Conservation (phyloP, 2,329 filamentous ascomycete genomes). For the Monosporascus sp. region DNA sequence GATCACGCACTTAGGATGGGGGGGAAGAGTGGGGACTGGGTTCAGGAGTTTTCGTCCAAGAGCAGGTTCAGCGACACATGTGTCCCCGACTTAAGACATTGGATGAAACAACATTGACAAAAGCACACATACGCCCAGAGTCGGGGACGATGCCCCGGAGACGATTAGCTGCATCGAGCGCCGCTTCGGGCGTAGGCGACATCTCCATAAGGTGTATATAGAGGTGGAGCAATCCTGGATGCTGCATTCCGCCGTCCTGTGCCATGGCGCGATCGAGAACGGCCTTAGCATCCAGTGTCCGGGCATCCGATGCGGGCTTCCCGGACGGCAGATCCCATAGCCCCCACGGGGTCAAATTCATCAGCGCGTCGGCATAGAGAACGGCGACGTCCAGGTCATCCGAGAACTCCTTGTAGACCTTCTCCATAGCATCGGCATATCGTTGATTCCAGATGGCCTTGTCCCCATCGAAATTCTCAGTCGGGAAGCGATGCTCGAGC, state of each 20-base stretch:
- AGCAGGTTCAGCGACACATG: too few species aligned
- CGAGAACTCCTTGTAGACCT: conserved; percentile 45
- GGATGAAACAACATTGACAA: background rate
- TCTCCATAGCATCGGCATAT: conserved; percentile 58
- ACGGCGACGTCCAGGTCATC: conserved; percentile 58
- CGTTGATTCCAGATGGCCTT: conserved; percentile 49
- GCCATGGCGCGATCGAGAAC: conserved; percentile 55
- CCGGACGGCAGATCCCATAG: conserved; percentile 59
- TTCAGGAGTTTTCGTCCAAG: too few species aligned
- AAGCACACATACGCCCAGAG: conserved; percentile 42
- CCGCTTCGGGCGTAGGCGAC: conserved; percentile 60
- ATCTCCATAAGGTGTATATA: conserved; percentile 79
- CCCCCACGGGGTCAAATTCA: conserved; percentile 61
- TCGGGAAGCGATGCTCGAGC: conserved; percentile 56
- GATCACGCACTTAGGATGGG: background rate
- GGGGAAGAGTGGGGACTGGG: too few species aligned
- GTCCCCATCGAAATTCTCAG: conserved; percentile 40
- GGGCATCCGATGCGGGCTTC: conserved; percentile 46
- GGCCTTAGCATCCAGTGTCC: conserved; percentile 51
- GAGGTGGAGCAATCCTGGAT: conserved; percentile 67
- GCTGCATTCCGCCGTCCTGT: conserved; percentile 41
- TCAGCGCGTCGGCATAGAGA: conserved; percentile 59
- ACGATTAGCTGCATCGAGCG: conserved; percentile 53
- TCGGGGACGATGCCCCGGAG: conserved; percentile 63
- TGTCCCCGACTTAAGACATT: background rate